A percentile compares a stretch with the other conserved stretches of the same genome.
Conservation (phyloP, 768 basidiomycete genomes). For the Rossbeevera mucosa region DNA sequence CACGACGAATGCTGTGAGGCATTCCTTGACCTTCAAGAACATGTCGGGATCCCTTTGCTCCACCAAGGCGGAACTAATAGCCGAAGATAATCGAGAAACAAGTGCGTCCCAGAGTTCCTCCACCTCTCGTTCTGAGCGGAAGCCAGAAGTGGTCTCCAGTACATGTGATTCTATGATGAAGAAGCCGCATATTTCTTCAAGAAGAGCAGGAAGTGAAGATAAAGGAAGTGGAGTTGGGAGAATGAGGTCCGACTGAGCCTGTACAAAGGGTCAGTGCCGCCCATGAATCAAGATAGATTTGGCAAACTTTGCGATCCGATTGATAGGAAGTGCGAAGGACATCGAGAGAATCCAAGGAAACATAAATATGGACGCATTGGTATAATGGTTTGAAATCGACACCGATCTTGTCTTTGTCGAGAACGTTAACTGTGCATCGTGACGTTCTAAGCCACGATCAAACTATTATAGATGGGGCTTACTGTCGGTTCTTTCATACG, state of each 20-base stretch:
- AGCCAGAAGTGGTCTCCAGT: constrained; percentile 79
- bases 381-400: constrained; percentile 95
- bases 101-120: constrained; percentile 95
- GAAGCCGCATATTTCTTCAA: constrained; percentile 94
- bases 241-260: constrained; percentile 98
- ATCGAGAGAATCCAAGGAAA: constrained; percentile 82
- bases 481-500: constrained; percentile 95
- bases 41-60: constrained; percentile 75
- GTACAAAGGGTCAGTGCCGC: constrained; percentile 13
- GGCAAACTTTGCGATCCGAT: constrained; percentile 83
- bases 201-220: constrained; percentile 63
- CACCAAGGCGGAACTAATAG: constrained; percentile 67
- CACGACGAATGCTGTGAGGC: constrained; percentile 80
- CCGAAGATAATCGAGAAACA: constrained; percentile 64
- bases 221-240: constrained; percentile 71
- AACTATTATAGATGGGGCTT: constrained; percentile 30
- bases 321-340: constrained; percentile 91
- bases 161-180: constrained; percentile 96
- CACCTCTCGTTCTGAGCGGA: constrained; percentile 87
- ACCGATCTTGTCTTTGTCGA: constrained; percentile 83
- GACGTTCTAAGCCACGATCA: constrained; percentile 7
- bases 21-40: constrained; percentile 81
- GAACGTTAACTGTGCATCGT: constrained; percentile 63
- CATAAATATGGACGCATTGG: constrained; percentile 96
- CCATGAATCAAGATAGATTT: not conserved